Evolutionary conservation across 202 grass and related monocot genomes (phyloP).

Genomic region (Elaeis oleifera): DNA sequence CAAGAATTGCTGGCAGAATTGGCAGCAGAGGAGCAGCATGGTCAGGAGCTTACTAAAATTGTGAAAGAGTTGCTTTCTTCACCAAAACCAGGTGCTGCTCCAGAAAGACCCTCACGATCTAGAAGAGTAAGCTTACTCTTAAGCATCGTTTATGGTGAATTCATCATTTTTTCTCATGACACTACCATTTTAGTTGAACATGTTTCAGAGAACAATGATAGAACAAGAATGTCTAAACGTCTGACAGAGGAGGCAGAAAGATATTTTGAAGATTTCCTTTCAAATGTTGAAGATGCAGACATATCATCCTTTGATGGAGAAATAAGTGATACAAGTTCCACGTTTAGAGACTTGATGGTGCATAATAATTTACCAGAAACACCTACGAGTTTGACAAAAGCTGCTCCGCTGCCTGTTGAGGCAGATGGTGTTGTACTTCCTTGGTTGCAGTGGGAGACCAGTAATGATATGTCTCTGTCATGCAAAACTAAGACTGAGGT

Average conservation of each 20-base stretch:
- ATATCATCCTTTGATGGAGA: constrained; percentile 95
- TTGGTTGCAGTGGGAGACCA: constrained; percentile 95
- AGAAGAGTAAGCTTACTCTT: constrained; percentile 42
- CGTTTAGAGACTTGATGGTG: constrained; percentile 27
- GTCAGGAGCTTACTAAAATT: constrained; percentile 84
- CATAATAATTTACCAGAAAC: constrained; percentile 31
- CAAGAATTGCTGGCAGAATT: constrained; percentile 83
- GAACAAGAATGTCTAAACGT: constrained; percentile 58
- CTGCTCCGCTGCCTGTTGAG: constrained; percentile 26
- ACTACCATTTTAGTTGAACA: neutral
- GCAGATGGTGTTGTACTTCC: constrained; percentile 83
- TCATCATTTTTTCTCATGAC: too few species aligned
- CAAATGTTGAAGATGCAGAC: constrained; percentile 94
- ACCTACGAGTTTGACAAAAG: constrained; percentile 28
- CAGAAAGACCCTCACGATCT: constrained; percentile 30
- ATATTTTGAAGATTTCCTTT: constrained; percentile 94
- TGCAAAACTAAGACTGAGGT: constrained; percentile 45
- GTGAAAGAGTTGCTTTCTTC: constrained; percentile 85
- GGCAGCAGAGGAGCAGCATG: constrained; percentile 74
- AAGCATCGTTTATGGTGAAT: too few species aligned
- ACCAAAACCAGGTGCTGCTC: constrained; percentile 34
- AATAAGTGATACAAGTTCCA: constrained; percentile 75
- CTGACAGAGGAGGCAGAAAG: constrained; percentile 77
- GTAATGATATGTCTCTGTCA: constrained; percentile 39
- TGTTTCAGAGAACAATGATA: constrained; percentile 79